Conservation (phyloP, 495 filamentous ascomycete genomes). For the Aspergillus indologenus region DNA sequence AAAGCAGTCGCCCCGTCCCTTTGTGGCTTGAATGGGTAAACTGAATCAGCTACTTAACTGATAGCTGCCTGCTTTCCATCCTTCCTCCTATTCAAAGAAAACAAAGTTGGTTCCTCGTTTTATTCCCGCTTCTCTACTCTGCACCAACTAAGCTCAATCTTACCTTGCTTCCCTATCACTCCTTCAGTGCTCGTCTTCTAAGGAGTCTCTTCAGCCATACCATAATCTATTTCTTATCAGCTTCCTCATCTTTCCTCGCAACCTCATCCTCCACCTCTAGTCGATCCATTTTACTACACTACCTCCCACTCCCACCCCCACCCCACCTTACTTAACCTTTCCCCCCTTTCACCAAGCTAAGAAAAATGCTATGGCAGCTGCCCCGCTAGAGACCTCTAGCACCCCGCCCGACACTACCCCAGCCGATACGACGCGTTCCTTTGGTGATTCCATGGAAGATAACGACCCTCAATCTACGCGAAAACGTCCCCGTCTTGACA, state of each 20-base stretch:
- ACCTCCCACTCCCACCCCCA: not conserved
- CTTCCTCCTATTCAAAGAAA: not conserved
- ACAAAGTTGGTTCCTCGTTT: not conserved
- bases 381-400: constrained; percentile 50
- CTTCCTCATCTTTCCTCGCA: not conserved
- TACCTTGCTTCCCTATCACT: not conserved
- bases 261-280: not conserved
- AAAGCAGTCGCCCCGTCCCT: not conserved
- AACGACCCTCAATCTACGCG: constrained; percentile 50
- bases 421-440: constrained; percentile 31
- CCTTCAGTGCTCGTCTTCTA: not conserved
- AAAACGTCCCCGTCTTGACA: constrained; percentile 64
- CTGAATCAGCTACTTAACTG: not conserved
- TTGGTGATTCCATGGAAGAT: constrained; percentile 55
- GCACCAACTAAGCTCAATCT: not conserved
- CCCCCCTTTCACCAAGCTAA: constrained; percentile 11
- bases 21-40: not conserved
- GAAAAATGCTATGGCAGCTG: constrained; percentile 50
- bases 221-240: not conserved
- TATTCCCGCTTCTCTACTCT: not conserved
- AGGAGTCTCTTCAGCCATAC: not conserved
- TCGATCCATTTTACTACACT: not conserved
- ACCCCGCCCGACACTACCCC: constrained; percentile 40
- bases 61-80: not conserved
- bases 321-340: not conserved